These are phyloP conservation scores for Salvia sclarea DNA, from an alignment of 305 asterid species.

Conservation along the genomic window DNA sequence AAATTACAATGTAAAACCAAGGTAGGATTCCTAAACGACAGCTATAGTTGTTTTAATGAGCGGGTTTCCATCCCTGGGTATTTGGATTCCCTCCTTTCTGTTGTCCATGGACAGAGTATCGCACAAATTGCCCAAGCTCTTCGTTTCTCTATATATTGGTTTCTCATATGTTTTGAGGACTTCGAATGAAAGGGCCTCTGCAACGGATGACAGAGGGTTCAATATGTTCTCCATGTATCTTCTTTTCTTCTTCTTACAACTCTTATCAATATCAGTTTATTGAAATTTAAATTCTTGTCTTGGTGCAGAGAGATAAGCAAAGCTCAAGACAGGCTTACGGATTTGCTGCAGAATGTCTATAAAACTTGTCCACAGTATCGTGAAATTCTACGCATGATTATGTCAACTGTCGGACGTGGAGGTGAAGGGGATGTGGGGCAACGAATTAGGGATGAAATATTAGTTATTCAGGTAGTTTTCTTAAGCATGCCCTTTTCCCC, in stretches of 20 bases:
- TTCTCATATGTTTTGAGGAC: constrained; percentile 25
- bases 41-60: constrained; percentile 18
- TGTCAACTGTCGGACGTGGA: constrained; percentile 99
- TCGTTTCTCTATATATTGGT: constrained; percentile 9
- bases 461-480: constrained; percentile 80
- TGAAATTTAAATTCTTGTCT: constrained; percentile 19
- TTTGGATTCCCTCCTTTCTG: neutral
- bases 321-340: constrained; percentile 99
- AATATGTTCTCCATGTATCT: neutral
- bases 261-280: constrained; percentile 9
- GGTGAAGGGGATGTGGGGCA: constrained; percentile 99
- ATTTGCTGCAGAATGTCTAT: constrained; percentile 71
- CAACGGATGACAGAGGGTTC: neutral
- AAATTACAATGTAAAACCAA: constrained; percentile 98
- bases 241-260: constrained; percentile 10
- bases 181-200: neutral
- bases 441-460: constrained; percentile 96
- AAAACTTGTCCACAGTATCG: constrained; percentile 63
- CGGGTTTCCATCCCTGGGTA: constrained; percentile 11
- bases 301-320: constrained; percentile 88
- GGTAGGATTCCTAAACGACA: constrained; percentile 51
- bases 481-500: constrained; percentile 11
- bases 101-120: constrained; percentile 12
- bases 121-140: neutral
- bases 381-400: constrained; percentile 80